phyloP scores from a whole-genome alignment of 257 asterid genomes.

The Cynanchum wilfordii region DNA sequence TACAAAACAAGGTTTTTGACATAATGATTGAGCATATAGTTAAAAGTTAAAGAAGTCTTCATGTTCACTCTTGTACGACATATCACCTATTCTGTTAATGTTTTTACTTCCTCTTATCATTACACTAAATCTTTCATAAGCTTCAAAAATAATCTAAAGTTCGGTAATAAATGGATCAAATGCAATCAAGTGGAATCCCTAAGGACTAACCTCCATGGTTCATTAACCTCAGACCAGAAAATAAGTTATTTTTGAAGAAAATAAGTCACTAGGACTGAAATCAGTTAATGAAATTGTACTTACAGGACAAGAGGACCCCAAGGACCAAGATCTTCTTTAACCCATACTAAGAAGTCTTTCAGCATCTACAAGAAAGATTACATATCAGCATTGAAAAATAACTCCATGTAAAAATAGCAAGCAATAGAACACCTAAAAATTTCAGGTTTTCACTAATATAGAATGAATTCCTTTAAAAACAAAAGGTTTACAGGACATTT shows the following conservation, averaged over 20 bases:
- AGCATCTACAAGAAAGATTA: slow-evolving; percentile 48
- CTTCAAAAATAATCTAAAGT: not conserved
- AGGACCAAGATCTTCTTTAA: slow-evolving; percentile 92
- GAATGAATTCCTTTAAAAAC: not conserved
- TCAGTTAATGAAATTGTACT: slow-evolving; percentile 33
- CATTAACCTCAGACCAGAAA: not conserved
- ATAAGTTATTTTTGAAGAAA: not conserved
- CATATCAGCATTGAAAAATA: not conserved
- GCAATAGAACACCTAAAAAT: not conserved
- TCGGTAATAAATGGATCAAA: not conserved
- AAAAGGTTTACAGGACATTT: not conserved
- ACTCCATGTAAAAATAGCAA: not conserved
- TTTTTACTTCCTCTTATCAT: not conserved
- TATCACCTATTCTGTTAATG: not conserved
- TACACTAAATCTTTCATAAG: not conserved
- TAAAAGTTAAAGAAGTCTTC: not conserved
- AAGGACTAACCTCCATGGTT: not conserved
- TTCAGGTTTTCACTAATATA: not conserved
- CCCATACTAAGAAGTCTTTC: slow-evolving; percentile 85
- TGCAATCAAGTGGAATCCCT: not conserved
- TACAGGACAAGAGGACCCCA: slow-evolving; percentile 99
- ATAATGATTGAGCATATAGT: not conserved
- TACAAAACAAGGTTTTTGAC: not conserved
- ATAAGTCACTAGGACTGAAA: not conserved
- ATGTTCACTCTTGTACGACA: slow-evolving; percentile 4